phyloP scores from a whole-genome alignment of 164 flowering plant species.

The Platanus orientalis region DNA sequence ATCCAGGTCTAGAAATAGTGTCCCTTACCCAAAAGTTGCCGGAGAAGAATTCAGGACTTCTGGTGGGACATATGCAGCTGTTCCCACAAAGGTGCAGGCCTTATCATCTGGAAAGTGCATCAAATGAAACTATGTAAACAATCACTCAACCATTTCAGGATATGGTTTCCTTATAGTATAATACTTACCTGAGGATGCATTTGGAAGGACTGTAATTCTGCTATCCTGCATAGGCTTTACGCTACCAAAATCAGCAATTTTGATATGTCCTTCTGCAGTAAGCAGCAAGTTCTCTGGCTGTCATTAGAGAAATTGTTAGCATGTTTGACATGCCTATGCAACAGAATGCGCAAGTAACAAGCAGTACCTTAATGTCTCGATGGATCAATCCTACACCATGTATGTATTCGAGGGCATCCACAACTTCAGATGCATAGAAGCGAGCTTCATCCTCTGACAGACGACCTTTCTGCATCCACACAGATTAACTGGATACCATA shows the following conservation, averaged over 20 bases:
- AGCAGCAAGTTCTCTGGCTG: constrained; percentile 99
- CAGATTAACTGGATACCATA: constrained; percentile 4
- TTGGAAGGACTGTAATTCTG: constrained; percentile 79
- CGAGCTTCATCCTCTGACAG: constrained; percentile 87
- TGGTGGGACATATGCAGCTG: constrained; percentile 99
- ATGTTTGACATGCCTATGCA: constrained; percentile 14
- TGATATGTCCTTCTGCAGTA: constrained; percentile 89
- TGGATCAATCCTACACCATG: constrained; percentile 94
- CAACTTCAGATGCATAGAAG: constrained; percentile 94
- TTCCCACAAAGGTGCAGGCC: constrained; percentile 98
- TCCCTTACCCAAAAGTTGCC: constrained; percentile 85
- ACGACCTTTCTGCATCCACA: constrained; percentile 78
- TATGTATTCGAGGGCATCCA: constrained; percentile 95
- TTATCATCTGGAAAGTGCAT: constrained; percentile 67
- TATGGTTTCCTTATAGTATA: background rate
- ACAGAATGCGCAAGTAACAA: background rate
- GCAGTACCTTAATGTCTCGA: constrained; percentile 90
- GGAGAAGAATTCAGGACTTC: constrained; percentile 98
- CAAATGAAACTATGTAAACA: constrained; percentile 7
- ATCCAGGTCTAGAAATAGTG: background rate
- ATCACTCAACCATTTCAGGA: background rate
- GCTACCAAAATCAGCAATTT: constrained; percentile 98
- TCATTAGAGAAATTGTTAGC: constrained; percentile 28
- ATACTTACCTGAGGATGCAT: constrained; percentile 67
- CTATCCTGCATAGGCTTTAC: constrained; percentile 93